Evolutionary conservation across 108 stramenopile genomes (phyloP).

Genomic region (Schizochytrium sp.): DNA sequence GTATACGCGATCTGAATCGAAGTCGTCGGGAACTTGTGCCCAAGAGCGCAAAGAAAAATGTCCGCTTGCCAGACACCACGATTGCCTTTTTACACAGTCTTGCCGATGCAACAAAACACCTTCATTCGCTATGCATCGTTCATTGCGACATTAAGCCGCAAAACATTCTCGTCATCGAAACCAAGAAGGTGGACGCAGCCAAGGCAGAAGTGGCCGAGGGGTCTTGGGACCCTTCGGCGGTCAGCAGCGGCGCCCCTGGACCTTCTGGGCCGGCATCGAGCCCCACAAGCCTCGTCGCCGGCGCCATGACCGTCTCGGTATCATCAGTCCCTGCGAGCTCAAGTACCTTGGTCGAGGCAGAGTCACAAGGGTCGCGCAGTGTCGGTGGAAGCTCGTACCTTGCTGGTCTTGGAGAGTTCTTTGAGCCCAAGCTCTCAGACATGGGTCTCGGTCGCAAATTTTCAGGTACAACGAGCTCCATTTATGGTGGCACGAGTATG

Average conservation of each 20-base stretch:
- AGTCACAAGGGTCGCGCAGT: too few relatives aligned
- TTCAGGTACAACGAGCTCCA: background rate
- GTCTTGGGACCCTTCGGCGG: background rate
- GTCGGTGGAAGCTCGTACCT: background rate
- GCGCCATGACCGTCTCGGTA: too few relatives aligned
- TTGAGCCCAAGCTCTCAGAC: conserved; percentile 3
- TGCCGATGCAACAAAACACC: conserved; percentile 39
- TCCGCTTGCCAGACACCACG: background rate
- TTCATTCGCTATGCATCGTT: conserved; percentile 46
- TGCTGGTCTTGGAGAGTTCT: background rate
- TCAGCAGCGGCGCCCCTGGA: background rate
- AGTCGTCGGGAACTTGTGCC: background rate
- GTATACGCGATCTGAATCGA: background rate
- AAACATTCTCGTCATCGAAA: conserved; percentile 32
- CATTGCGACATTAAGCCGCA: conserved; percentile 50
- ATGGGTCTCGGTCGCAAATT: conserved; percentile 15
- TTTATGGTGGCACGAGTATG: background rate
- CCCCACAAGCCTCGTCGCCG: background rate
- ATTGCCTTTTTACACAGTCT: conserved; percentile 24
- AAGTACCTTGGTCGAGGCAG: too few relatives aligned
- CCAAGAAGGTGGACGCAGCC: background rate
- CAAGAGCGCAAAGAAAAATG: conserved; percentile 17
- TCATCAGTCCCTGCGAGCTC: too few relatives aligned
- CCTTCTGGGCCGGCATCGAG: background rate
- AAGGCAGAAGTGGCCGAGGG: background rate